Evolutionary conservation across 2,329 filamentous ascomycete species (phyloP).

Genomic region (Gaeumannomyces sp.): DNA sequence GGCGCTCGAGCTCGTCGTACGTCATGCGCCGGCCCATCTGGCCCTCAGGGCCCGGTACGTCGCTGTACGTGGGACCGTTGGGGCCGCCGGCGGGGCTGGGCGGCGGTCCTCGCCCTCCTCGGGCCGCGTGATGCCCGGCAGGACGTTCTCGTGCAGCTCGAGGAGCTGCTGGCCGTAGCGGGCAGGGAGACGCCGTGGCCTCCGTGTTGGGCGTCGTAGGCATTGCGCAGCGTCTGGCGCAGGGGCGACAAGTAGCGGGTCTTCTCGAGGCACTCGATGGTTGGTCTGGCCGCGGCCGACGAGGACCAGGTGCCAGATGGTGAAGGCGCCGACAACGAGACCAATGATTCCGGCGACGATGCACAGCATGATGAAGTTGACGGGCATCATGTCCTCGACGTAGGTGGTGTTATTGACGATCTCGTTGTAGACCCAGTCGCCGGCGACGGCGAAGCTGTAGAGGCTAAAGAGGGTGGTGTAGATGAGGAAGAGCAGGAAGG

Average conservation of each 20-base stretch:
- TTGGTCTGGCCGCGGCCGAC: slow-evolving; percentile 77
- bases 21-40: slow-evolving; percentile 39
- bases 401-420: slow-evolving; percentile 66
- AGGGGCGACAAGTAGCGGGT: slow-evolving; percentile 85
- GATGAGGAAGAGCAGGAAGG: slow-evolving; percentile 85
- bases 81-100: slow-evolving; percentile 11
- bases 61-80: slow-evolving; percentile 10
- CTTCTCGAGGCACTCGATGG: slow-evolving; percentile 93
- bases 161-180: slow-evolving; percentile 66
- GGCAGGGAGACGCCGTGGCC: slow-evolving; percentile 45
- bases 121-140: slow-evolving; percentile 72
- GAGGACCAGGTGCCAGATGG: slow-evolving; percentile 83
- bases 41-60: slow-evolving; percentile 15
- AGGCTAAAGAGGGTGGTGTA: slow-evolving; percentile 86
- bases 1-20: slow-evolving; percentile 49
- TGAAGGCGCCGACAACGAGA: slow-evolving; percentile 82
- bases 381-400: slow-evolving; percentile 70
- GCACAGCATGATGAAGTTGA: slow-evolving; percentile 84
- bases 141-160: slow-evolving; percentile 74
- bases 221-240: slow-evolving; percentile 61
- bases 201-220: slow-evolving; percentile 49
- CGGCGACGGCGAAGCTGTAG: slow-evolving; percentile 70
- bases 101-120: slow-evolving; percentile 67
- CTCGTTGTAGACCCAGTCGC: slow-evolving; percentile 79
- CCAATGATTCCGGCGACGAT: slow-evolving; percentile 89